These are phyloP conservation scores for Mortierella alpina DNA, from an alignment of 192 early-diverging fungal species.

Conservation along the genomic window DNA sequence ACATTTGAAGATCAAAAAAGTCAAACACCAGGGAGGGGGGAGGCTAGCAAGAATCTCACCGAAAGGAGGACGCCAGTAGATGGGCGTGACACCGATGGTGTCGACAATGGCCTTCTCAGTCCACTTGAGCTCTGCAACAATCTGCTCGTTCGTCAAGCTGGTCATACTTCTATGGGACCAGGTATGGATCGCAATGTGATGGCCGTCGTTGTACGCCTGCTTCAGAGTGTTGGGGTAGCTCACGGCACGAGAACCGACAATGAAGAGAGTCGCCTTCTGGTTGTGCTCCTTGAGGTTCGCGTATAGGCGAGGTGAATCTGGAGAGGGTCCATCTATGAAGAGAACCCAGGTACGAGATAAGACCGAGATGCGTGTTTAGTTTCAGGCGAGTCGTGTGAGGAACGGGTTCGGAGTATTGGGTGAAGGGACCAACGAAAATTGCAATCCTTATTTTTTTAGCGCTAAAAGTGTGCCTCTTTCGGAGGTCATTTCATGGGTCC, in stretches of 20 bases:
- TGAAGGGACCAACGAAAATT: too few species aligned
- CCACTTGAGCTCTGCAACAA: constrained; percentile 74
- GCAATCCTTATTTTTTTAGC: too few species aligned
- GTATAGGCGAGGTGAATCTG: constrained; percentile 55
- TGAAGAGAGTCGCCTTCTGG: constrained; percentile 63
- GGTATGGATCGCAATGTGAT: constrained; percentile 70
- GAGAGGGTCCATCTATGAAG: constrained; percentile 58
- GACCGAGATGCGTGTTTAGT: neutral
- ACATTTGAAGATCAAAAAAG: too few species aligned
- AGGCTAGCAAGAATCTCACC: constrained; percentile 11
- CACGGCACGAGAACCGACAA: constrained; percentile 59
- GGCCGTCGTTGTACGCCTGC: constrained; percentile 56
- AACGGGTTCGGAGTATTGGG: too few species aligned
- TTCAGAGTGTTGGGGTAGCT: constrained; percentile 50
- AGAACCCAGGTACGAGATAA: neutral
- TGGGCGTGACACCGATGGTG: constrained; percentile 59
- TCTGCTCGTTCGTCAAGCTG: constrained; percentile 49
- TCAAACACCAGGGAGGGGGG: constrained; percentile 1
- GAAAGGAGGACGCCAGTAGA: constrained; percentile 57
- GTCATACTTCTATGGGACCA: constrained; percentile 70
- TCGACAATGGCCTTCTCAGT: constrained; percentile 68
- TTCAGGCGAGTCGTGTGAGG: neutral
- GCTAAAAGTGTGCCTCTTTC: too few species aligned
- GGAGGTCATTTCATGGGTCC: too few species aligned
- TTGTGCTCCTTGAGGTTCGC: constrained; percentile 48